Evolutionary conservation across 1,139 yeast genomes (phyloP), one percentile per base, ranked within the genome.

Genomic region (Eremothecium coryli): DNA sequence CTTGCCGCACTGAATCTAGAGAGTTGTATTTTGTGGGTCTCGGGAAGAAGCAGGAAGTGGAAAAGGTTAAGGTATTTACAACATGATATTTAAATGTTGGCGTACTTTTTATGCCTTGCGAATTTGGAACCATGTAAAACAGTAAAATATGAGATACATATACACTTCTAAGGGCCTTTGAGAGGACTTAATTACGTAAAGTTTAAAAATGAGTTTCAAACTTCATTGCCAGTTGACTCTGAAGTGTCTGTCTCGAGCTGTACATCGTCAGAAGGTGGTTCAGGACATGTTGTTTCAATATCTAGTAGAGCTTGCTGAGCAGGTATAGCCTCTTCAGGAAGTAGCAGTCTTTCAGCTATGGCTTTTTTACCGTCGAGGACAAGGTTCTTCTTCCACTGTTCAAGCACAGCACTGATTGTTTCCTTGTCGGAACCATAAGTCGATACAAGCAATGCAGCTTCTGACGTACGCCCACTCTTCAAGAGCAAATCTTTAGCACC

Each of bases 381-480:
- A 42, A 88, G 68, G 29, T 66, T 60, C 9, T 64, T 58, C 59
- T 81, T 82, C 96, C 97, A 88, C 38, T 63, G 58, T 20, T 63
- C 62, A 31, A 82, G 70, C 21, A 74, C 61, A 22, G 64, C 64
- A 21, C 64, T 60, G 27, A 74, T 55, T 29, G 62, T 61, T 9
- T 50, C 47, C 16, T 62, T 56, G 37, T 71, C 70, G 25, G 71
- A 69, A 24, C 81, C 79, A 55, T 85, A 90, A 33, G 93, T 80
- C 33, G 73, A 66, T 24, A 82, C 85, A 46, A 90, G 71, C 40
- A 90, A 58, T 3, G 95, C 73, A 18, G 96, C 96, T 60, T 90
- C 98, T 3, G 94, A 68, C 42, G 66, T 68, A 56, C 94, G 73
- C 34, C 74, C 84, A 40, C 86, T 73, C 54, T 72, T 69, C 37